Conservation (phyloP, 768 basidiomycete genomes). For the Lactarius pseudohatsudake region DNA sequence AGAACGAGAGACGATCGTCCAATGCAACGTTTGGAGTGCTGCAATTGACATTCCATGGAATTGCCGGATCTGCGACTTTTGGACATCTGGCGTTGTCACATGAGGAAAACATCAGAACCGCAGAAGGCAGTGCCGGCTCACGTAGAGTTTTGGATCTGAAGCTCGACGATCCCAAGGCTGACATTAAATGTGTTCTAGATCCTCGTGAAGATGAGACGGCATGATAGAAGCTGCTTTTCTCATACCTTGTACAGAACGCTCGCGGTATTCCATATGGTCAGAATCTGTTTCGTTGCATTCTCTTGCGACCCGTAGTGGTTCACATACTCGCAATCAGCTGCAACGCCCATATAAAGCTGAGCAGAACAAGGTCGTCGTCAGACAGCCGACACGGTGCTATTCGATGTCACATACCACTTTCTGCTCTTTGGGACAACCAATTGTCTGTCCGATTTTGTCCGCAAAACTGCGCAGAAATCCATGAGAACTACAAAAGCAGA, state of each 20-base stretch:
- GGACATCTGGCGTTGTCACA: constrained; percentile 54
- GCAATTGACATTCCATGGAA: constrained; percentile 81
- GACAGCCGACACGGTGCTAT: background rate
- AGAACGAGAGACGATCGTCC: constrained; percentile 70
- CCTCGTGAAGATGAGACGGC: background rate
- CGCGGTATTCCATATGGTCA: constrained; percentile 80
- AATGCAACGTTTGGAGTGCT: constrained; percentile 46
- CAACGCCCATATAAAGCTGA: constrained; percentile 79
- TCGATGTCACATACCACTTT: constrained; percentile 52
- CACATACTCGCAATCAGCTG: constrained; percentile 83
- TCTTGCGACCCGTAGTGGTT: constrained; percentile 57
- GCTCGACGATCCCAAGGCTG: constrained; percentile 77
- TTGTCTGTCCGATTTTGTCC: constrained; percentile 61
- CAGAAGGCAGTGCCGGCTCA: constrained; percentile 33
- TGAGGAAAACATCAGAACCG: constrained; percentile 11
- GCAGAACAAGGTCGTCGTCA: background rate
- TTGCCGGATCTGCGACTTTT: constrained; percentile 44
- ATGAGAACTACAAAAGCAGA: constrained; percentile 4
- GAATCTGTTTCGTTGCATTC: constrained; percentile 70
- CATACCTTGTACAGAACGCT: constrained; percentile 66
- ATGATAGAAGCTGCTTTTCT: constrained; percentile 11
- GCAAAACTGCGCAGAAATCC: constrained; percentile 54
- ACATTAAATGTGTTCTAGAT: constrained; percentile 73
- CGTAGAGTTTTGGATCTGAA: constrained; percentile 65
- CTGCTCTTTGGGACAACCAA: constrained; percentile 71